These are phyloP conservation scores for Colletotrichum spinosum DNA, from an alignment of 2,329 filamentous ascomycete species.

Conservation along the genomic window DNA sequence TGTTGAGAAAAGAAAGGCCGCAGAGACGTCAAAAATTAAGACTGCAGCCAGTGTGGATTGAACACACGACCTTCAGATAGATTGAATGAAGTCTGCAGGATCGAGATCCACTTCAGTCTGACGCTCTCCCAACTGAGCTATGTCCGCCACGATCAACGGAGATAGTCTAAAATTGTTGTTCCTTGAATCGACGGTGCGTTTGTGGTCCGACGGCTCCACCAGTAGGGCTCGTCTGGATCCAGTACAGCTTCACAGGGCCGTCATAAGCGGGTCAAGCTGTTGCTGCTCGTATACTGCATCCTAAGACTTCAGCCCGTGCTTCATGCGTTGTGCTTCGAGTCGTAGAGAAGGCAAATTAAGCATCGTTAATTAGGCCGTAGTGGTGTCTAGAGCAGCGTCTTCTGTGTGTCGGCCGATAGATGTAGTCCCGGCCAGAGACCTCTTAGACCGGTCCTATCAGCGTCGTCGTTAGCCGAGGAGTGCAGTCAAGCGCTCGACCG, in stretches of 20 bases:
- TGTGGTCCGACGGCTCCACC: not conserved
- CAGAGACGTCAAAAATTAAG: not conserved
- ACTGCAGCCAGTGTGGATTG: conserved; percentile 31
- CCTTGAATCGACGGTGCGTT: not conserved
- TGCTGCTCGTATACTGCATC: no score
- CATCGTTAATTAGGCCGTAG: no score
- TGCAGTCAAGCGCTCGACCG: no score
- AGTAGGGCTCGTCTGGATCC: conserved; percentile 11
- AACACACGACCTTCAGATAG: conserved; percentile 28
- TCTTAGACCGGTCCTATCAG: no score
- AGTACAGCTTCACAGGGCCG: not conserved
- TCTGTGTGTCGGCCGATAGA: no score
- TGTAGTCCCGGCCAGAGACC: no score
- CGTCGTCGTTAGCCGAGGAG: no score
- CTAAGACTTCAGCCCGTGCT: no score
- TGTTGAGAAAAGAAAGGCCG: no score
- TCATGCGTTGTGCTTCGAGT: no score
- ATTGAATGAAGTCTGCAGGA: conserved; percentile 11
- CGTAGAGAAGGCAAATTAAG: no score
- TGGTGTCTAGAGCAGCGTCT: no score
- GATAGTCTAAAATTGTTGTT: fast-evolving
- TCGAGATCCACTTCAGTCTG: conserved; percentile 24
- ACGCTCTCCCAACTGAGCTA: conserved; percentile 32
- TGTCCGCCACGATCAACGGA: conserved; percentile 25
- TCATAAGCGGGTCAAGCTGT: not conserved